Base-by-base conservation (phyloP, 495 filamentous ascomycete species). In the Penicillium riverlandense region DNA sequence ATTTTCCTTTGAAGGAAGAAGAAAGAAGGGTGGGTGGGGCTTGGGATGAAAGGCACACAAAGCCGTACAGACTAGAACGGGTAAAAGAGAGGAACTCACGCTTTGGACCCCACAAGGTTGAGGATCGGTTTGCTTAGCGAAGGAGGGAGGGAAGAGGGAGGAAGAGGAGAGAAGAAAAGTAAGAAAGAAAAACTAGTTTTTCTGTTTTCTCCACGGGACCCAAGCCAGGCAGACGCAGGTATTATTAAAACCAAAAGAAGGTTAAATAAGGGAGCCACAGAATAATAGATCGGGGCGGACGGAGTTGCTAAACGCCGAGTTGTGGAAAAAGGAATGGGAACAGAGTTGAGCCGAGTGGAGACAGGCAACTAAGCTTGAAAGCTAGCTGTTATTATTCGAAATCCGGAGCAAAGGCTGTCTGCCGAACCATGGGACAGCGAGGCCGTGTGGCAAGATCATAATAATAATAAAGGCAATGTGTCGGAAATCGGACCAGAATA, bases 211-310 rank as follows among this genome's bases (percentile, higher is more conserved):
- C 22, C 22, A 22, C 22, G 22, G 22, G 22, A 22, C 22, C 22
- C 22, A 22, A 22, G 6, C 22, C 22, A 22, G 22, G 22, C 22
- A 22, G 22, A 4, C 0, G 22, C 4, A 6, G 22, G 22, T 22
- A 22, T 22, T 22, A 22, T 4, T 22, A 22, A 22, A 22, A 49
- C 44, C n/a, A 44, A 55, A 61, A 61, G 52, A 61, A 61, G 55
- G 55, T 59, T 61, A 59, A 59, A 59, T 56, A 61, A 59, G 43
- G 49, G 50, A 57, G 49, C 45, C 49, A 36, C 47, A 57, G 49
- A n/a, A n/a, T n/a, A n/a, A 44, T 43, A 41, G 45, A 48, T 49
- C 47, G 44, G 49, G 50, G 57, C 54, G 54, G 44, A 51, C 55
- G 55, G 48, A 60, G 35, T 52, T 60, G 48, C 43, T 54, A 57